Conservation (phyloP, 108 stramenopile genomes). For the Discostella stelligeroides region DNA sequence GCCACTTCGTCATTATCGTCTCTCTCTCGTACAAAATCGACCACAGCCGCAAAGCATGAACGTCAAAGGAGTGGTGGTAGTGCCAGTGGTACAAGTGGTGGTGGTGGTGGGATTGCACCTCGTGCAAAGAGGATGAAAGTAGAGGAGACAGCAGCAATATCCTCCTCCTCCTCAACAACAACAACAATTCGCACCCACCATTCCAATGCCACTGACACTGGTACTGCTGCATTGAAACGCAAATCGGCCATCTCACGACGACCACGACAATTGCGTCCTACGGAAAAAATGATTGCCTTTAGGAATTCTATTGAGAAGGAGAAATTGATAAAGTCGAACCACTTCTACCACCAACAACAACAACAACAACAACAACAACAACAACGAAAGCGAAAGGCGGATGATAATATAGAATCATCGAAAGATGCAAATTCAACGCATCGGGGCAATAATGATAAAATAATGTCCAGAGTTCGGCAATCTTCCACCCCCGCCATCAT, state of each 20-base stretch:
- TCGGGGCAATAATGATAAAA: too few relatives aligned
- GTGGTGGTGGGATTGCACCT: neutral
- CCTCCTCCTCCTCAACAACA: neutral
- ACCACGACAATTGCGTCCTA: conserved; percentile 27
- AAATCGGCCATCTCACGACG: conserved; percentile 32
- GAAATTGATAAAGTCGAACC: neutral
- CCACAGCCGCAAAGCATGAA: too few relatives aligned
- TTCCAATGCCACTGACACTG: neutral
- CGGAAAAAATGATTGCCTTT: conserved; percentile 26
- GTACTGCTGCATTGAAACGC: neutral
- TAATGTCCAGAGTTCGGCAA: too few relatives aligned
- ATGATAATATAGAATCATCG: too few relatives aligned
- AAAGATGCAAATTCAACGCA: too few relatives aligned
- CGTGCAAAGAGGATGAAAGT: neutral
- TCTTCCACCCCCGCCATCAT: too few relatives aligned
- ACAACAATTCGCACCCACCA: neutral
- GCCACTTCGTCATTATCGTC: too few relatives aligned
- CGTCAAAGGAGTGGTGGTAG: neutral
- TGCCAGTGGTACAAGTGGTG: neutral
- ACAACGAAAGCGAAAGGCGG: neutral
- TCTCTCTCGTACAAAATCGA: too few relatives aligned
- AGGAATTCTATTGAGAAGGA: neutral
- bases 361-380: neutral
- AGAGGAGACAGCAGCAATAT: neutral
- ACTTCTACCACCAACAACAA: neutral